These are phyloP conservation scores for Theobroma grandiflorum DNA, from an alignment of 441 rosid genomes.

Conservation along the genomic window DNA sequence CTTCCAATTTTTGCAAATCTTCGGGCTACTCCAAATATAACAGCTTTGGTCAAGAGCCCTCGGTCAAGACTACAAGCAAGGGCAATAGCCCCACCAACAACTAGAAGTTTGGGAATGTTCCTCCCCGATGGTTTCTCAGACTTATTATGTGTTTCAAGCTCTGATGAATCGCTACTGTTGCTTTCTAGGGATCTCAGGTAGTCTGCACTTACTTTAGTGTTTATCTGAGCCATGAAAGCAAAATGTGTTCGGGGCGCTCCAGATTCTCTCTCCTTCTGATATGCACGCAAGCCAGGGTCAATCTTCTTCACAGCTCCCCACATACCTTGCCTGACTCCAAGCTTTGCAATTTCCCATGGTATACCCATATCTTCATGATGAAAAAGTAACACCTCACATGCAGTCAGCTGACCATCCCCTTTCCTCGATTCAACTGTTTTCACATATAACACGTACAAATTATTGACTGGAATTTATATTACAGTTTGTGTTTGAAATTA, in stretches of 20 bases:
- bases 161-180: constrained; percentile 35
- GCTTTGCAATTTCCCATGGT: constrained; percentile 92
- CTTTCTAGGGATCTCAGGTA: constrained; percentile 56
- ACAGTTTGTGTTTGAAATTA: background rate
- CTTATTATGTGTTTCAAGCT: constrained; percentile 35
- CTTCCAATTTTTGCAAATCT: constrained; percentile 77
- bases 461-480: background rate
- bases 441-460: constrained; percentile 25
- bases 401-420: constrained; percentile 78
- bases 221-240: constrained; percentile 81
- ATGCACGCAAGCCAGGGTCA: constrained; percentile 81
- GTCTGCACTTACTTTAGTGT: constrained; percentile 73
- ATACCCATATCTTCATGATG: constrained; percentile 98
- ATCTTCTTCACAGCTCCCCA: constrained; percentile 98
- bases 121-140: constrained; percentile 50
- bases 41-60: constrained; percentile 83
- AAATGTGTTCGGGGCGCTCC: constrained; percentile 63
- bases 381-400: constrained; percentile 90
- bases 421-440: constrained; percentile 80
- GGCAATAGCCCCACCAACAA: constrained; percentile 78
- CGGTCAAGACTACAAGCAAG: constrained; percentile 78
- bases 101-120: constrained; percentile 68
- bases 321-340: constrained; percentile 95
- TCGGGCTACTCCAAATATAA: constrained; percentile 80
- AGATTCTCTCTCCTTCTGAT: constrained; percentile 68